Percentiles rank a stretch among this genome's conserved stretches.
phyloP scores from a whole-genome alignment of 2,329 filamentous ascomycete species.

The Boeremia exigua region DNA sequence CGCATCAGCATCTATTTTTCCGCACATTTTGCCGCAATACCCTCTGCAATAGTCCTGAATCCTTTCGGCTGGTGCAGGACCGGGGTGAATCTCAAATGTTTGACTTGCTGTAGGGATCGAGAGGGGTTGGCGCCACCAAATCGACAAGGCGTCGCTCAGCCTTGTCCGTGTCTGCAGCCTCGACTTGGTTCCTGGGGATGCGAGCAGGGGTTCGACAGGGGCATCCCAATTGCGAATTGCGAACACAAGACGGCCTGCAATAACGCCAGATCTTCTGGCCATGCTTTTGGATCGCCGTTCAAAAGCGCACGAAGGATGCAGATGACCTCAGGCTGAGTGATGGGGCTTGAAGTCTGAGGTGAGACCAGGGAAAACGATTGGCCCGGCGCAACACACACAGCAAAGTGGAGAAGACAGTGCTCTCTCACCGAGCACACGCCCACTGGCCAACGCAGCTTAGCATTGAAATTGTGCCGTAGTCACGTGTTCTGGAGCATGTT shows the following conservation, averaged over 20 bases:
- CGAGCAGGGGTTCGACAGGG: slow-evolving; percentile 13
- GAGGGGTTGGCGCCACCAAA: background rate
- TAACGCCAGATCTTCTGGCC: slow-evolving; percentile 3
- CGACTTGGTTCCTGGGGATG: slow-evolving; percentile 13
- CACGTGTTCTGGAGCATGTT: slow-evolving; percentile 3
- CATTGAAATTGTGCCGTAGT: background rate
- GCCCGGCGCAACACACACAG: background rate
- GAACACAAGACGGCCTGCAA: background rate
- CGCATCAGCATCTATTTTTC: slow-evolving; percentile 9
- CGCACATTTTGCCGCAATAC: slow-evolving; percentile 1
- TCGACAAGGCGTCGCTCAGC: slow-evolving; percentile 2
- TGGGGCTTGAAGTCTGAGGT: background rate
- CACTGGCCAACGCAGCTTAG: background rate
- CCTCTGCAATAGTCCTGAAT: background rate
- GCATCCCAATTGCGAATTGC: background rate
- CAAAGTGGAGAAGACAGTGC: background rate
- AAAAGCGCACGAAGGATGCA: slow-evolving; percentile 7
- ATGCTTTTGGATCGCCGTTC: slow-evolving; percentile 3
- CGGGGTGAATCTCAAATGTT: slow-evolving; percentile 9
- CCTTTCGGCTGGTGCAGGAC: slow-evolving; percentile 5
- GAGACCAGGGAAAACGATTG: background rate
- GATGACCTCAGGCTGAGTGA: slow-evolving; percentile 4
- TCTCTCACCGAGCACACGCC: background rate
- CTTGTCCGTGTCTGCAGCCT: slow-evolving; percentile 15
- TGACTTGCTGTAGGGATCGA: background rate